Conservation (phyloP, 805 yeast species). For the Yarrowia sp. region DNA sequence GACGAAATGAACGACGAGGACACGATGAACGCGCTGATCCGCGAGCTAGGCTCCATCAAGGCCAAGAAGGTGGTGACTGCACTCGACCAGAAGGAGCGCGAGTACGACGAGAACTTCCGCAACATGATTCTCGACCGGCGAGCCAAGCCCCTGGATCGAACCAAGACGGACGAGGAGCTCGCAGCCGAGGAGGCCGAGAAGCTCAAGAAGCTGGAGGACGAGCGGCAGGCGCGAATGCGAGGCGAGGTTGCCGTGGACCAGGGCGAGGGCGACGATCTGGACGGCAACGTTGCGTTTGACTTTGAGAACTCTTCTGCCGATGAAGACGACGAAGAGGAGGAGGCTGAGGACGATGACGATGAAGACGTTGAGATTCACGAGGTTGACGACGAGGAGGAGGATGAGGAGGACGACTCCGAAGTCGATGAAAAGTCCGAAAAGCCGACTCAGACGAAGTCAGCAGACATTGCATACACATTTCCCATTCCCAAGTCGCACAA, state of each 20-base stretch:
- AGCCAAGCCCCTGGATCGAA: constrained; percentile 44
- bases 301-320: constrained; percentile 5
- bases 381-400: constrained; percentile 50
- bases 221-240: constrained; percentile 42
- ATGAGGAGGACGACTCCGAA: not conserved
- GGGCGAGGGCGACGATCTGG: constrained; percentile 39
- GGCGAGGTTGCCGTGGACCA: constrained; percentile 34
- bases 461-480: constrained; percentile 34
- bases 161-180: constrained; percentile 45
- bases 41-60: constrained; percentile 34
- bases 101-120: constrained; percentile 41
- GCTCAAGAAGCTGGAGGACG: constrained; percentile 38
- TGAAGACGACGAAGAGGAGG: constrained; percentile 33
- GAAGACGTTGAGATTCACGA: not conserved
- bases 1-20: constrained; percentile 41
- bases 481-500: constrained; percentile 55
- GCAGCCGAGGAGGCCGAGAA: constrained; percentile 40
- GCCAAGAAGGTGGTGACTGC: constrained; percentile 18
- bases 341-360: constrained; percentile 32
- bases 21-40: constrained; percentile 38
- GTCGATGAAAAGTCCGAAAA: not conserved
- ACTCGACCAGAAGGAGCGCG: constrained; percentile 32
- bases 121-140: constrained; percentile 44
- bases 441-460: not conserved
- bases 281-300: constrained; percentile 28